A percentile compares a stretch with the other conserved stretches of the same genome.
These are phyloP conservation scores for Syncephalastrum contaminatum DNA, from an alignment of 371 early-diverging fungal genomes.

Conservation along the genomic window DNA sequence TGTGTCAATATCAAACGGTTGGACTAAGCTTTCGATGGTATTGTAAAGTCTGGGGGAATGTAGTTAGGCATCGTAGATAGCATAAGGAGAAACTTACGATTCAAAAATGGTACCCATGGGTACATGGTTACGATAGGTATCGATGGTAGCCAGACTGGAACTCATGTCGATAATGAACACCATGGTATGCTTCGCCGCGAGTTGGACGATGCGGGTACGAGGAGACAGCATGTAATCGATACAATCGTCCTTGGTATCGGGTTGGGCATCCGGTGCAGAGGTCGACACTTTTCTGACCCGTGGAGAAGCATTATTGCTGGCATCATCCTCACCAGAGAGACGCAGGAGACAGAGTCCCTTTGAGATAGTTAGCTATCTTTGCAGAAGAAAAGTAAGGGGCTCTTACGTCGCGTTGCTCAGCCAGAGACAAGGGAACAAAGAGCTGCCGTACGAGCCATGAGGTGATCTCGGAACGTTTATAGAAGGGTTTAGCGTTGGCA, in stretches of 20 bases:
- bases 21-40: conserved; percentile 29
- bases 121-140: conserved; percentile 49
- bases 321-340: background rate
- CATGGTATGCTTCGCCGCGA: conserved; percentile 58
- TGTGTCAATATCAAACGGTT: conserved; percentile 27
- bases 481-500: conserved; percentile 6
- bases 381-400: background rate
- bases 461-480: conserved; percentile 7
- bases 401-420: conserved; percentile 12
- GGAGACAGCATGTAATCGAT: conserved; percentile 55
- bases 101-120: conserved; percentile 53
- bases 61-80: background rate
- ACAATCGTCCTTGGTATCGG: too few species aligned
- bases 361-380: background rate
- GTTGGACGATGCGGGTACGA: conserved; percentile 57
- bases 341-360: background rate
- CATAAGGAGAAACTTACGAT: conserved; percentile 35
- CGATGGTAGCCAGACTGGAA: conserved; percentile 69
- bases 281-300: background rate
- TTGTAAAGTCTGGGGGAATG: conserved; percentile 21
- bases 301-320: background rate
- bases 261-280: background rate
- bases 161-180: conserved; percentile 73
- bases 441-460: conserved; percentile 15
- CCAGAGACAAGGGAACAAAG: conserved; percentile 10